Evolutionary conservation across 495 filamentous ascomycete species (phyloP).

Genomic region (Thermothielavioides terrestris): DNA sequence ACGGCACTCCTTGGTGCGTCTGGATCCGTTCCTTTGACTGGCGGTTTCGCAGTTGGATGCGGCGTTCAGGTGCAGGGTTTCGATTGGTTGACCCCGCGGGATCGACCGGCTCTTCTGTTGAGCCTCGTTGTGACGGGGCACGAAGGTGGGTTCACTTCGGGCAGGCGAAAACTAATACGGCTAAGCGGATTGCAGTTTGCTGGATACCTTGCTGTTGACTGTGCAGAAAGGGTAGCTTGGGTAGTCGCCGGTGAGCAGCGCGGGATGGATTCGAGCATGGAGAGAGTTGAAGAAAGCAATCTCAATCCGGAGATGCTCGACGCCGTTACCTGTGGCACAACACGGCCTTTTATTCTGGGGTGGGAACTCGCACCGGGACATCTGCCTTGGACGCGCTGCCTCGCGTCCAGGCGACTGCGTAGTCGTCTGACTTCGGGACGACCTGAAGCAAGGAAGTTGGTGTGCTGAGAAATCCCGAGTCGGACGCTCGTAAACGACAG

Average conservation of each 20-base stretch:
- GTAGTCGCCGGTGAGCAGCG: too few species aligned
- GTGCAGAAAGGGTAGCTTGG: too few species aligned
- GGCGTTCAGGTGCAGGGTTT: not conserved
- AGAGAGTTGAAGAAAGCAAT: too few species aligned
- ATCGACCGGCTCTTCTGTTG: conserved; percentile 7
- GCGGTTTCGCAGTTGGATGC: not conserved
- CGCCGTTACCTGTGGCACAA: too few species aligned
- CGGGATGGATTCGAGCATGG: too few species aligned
- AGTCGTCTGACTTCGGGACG: conserved; percentile 1
- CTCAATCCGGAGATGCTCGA: too few species aligned
- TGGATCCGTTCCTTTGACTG: too few species aligned
- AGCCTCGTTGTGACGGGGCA: conserved; percentile 19
- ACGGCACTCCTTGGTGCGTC: too few species aligned
- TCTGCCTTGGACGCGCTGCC: not conserved
- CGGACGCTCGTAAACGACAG: not conserved
- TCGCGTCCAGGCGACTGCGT: not conserved
- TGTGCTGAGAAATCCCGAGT: conserved; percentile 3
- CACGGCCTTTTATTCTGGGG: not conserved
- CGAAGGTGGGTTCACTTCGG: too few species aligned
- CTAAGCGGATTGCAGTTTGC: too few species aligned
- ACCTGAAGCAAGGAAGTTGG: not conserved
- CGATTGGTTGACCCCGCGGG: conserved; percentile 4
- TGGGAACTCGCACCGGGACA: not conserved
- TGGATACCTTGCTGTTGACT: too few species aligned
- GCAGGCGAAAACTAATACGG: too few species aligned